Evolutionary conservation across 2,329 filamentous ascomycete species (phyloP), one percentile per base, ranked within the genome.

Genomic region (Neopestalotiopsis rosae): DNA sequence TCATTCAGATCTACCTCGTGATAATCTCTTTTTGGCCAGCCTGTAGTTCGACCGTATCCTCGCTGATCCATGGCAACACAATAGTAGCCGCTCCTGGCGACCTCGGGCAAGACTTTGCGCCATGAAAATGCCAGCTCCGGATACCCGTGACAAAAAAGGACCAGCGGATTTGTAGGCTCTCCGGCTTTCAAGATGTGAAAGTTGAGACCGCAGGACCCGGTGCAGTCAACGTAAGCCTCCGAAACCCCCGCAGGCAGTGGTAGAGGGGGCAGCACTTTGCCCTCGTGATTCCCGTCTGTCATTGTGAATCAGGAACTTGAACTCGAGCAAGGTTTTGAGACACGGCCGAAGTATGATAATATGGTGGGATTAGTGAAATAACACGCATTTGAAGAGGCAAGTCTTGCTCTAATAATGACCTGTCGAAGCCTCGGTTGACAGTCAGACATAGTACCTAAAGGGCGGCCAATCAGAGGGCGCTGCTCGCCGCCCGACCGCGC

Each of bases 101-200:
- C 81, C 0, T 81, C 76, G 6, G 86, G 84, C 73, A 93, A 84
- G 45, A 92, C 79, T 68, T 89, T 88, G 65, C 90, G 87, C 90
- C 90, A 93, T 61, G 90, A 92, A 76, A 87, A 93, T 34, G 91
- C 89, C 2, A 93, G 82, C 74, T 92, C 90, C 1, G 91, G 91
- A 71, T 88, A 93, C 49, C 91, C 91, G 77, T 92, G 90, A 62
- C 88, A 85, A 63, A 91, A 86, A 6, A 92, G 76, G 9, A 92
- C 79, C 12, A 92, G 82, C 1, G 89, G 65, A 6, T 81, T 83
- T 30, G 79, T 74, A 14, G 74, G 76, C 14, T 75, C 68, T 3
- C 88, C 87, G 17, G 89, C 83, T 72, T 87, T 85, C 20, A 92
- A 82, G 45, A 89, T 77, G 78, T 93, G 90, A 78, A 89, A 90